These are phyloP conservation scores for Baorangia bicolor DNA, from an alignment of 768 basidiomycete genomes.

Conservation along the genomic window DNA sequence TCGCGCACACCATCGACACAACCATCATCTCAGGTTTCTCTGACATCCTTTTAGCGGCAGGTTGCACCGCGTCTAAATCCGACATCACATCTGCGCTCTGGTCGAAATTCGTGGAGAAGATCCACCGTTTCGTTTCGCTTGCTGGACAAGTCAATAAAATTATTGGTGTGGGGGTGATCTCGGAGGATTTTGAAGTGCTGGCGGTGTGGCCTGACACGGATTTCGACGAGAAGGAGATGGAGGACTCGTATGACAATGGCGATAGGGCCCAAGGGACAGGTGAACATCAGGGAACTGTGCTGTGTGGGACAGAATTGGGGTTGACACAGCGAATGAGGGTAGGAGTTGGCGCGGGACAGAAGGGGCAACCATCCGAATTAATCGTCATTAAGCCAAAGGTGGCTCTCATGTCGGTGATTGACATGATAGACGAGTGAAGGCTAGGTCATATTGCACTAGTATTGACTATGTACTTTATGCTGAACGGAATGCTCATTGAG, in stretches of 20 bases:
- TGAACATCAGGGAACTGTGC: slow-evolving; percentile 12
- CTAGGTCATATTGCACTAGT: background rate
- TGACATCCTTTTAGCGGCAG: slow-evolving; percentile 29
- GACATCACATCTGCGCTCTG: slow-evolving; percentile 40
- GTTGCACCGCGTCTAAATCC: slow-evolving; percentile 13
- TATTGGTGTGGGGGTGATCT: slow-evolving; percentile 22
- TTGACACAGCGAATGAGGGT: slow-evolving; percentile 24
- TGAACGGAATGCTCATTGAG: too few relatives aligned
- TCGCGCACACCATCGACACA: slow-evolving; percentile 3
- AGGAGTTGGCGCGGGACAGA: slow-evolving; percentile 5
- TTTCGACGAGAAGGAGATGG: slow-evolving; percentile 21
- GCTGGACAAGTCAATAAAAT: slow-evolving; percentile 45
- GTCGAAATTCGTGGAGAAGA: slow-evolving; percentile 40
- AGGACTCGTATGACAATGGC: slow-evolving; percentile 25
- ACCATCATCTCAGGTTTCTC: slow-evolving; percentile 20
- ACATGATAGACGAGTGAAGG: slow-evolving; percentile 20
- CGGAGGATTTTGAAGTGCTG: slow-evolving; percentile 28
- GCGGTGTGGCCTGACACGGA: slow-evolving; percentile 8
- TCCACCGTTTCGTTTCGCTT: slow-evolving; percentile 41
- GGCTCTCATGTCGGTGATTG: slow-evolving; percentile 29
- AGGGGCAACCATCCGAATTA: slow-evolving; percentile 17
- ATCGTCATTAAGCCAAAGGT: slow-evolving; percentile 36
- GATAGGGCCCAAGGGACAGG: background rate
- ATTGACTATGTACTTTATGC: background rate
- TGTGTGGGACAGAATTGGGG: slow-evolving; percentile 37